Percentiles rank a stretch among this genome's conserved stretches.
phyloP scores from a whole-genome alignment of 306 rosid species.

The Abrus precatorius region DNA sequence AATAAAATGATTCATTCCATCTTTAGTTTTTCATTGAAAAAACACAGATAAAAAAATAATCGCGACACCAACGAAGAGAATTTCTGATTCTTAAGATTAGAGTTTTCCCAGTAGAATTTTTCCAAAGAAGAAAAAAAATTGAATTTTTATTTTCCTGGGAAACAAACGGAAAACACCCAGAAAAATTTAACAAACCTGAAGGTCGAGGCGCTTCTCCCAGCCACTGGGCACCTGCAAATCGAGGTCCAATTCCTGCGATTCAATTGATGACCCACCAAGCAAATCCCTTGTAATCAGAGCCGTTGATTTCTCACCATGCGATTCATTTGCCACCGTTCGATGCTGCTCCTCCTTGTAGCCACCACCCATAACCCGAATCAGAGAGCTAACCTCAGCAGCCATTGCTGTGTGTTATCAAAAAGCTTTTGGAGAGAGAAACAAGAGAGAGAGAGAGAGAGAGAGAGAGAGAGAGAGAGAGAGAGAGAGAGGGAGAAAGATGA shows the following conservation, averaged over 20 bases:
- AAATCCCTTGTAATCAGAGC: constrained; percentile 84
- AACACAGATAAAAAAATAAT: not conserved
- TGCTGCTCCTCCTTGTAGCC: constrained; percentile 75
- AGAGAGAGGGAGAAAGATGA: not conserved
- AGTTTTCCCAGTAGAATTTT: not conserved
- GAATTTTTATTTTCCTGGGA: constrained; percentile 36
- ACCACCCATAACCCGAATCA: constrained; percentile 70
- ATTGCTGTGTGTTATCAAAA: constrained; percentile 44
- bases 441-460: constrained; percentile 32
- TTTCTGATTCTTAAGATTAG: constrained; percentile 2
- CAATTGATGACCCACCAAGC: constrained; percentile 78
- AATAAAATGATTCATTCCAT: not conserved
- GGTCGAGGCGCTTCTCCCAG: constrained; percentile 94
- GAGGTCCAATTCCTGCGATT: constrained; percentile 94
- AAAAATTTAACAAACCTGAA: constrained; percentile 68
- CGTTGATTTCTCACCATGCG: constrained; percentile 71
- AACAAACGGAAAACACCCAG: constrained; percentile 44
- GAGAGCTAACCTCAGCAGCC: constrained; percentile 91
- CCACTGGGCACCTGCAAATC: constrained; percentile 93
- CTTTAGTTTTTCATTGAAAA: not conserved
- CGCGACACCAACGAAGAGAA: not conserved
- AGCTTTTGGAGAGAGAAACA: constrained; percentile 38
- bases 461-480: constrained; percentile 34
- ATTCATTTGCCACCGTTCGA: constrained; percentile 72
- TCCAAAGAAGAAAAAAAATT: not conserved